Base-by-base conservation (phyloP, 108 stramenopile species). In the Pelagomonas calceolata region DNA sequence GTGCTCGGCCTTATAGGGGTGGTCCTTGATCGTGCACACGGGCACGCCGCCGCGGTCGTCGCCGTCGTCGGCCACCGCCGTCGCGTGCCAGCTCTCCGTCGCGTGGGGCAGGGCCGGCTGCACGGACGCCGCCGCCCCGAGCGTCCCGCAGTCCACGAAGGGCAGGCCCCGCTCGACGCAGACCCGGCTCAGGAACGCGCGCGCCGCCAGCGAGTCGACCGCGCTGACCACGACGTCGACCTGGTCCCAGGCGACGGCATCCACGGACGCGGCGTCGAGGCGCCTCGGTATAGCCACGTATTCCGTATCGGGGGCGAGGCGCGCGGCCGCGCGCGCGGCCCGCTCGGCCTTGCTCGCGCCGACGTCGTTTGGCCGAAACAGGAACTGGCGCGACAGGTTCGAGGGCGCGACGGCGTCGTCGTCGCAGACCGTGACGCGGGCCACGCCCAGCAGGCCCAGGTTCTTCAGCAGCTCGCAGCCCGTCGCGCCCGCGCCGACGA, bases 1-100 rank as follows among this genome's bases (percentile, higher is more conserved):
- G 73, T 82, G 84, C 74, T 80, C 82, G 65, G 73, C 66, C 76
- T 77, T 64, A 43, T 80, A 71, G n/a, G 86, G 86, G 73, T 82
- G 84, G 51, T 78, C 51, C 71, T 87, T 82, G 32, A 87, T 65
- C 33, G 86, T 87, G 79, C 86, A 87, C 43, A 85, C 75, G 5
- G 86, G 83, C 39, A 87, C 75, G 39, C 5, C 9, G 39, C 12
- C 39, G 9, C 12, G 9, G 39, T 5, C 39, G 39, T 12, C 39
- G 30, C 46, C 66, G 14, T 51, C 77, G 30, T 76, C 79, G 30
- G 64, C 72, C 46, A 76, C 83, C 15, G 66, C 80, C 66, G 75
- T 76, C 37, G 73, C 43, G 39, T 73, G 65, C 74, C 84, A 86
- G 32, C 67, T 71, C 70, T 82, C 83, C 7, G 79, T 80, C 51